A percentile compares a stretch with the other conserved stretches of the same genome.
Conservation (phyloP, 1,139 yeast species). For the Debaryomycetaceae sp. region DNA sequence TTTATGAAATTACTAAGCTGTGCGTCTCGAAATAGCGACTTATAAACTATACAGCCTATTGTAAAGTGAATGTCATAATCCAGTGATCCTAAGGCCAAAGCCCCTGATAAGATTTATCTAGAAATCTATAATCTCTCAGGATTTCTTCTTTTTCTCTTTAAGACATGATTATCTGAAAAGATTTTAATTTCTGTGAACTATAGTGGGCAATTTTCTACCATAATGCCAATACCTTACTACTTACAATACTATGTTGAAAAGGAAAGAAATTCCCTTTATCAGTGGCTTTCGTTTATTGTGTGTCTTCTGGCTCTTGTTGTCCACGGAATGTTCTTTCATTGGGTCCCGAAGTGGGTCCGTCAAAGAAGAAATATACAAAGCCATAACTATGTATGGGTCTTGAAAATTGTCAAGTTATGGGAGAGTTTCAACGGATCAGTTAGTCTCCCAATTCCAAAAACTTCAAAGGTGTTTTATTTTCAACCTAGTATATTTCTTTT, state of each 20-base stretch:
- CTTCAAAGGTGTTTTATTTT: constrained; percentile 18
- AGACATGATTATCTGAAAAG: too few species aligned
- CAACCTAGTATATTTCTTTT: constrained; percentile 42
- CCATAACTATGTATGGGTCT: constrained; percentile 13
- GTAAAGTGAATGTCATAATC: too few species aligned
- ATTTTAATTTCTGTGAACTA: too few species aligned
- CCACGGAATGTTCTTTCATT: constrained; percentile 42
- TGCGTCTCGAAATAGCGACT: too few species aligned
- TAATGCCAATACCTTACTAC: constrained; percentile 22
- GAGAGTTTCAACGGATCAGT: constrained; percentile 25
- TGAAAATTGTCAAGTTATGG: constrained; percentile 26
- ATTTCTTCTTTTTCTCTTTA: too few species aligned
- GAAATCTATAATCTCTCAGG: too few species aligned
- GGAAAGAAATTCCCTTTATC: constrained; percentile 30
- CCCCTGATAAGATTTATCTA: too few species aligned
- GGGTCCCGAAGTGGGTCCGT: constrained; percentile 31
- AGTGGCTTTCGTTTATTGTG: constrained; percentile 33
- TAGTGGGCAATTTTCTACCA: not conserved
- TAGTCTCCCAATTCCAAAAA: constrained; percentile 17
- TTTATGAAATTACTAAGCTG: too few species aligned
- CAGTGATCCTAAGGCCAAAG: too few species aligned
- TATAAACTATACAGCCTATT: too few species aligned
- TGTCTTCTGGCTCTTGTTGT: constrained; percentile 22
- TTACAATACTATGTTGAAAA: constrained; percentile 35
- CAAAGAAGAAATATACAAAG: constrained; percentile 1